Conservation (phyloP, 2,329 filamentous ascomycete genomes). For the Colletotrichum theobromicola region DNA sequence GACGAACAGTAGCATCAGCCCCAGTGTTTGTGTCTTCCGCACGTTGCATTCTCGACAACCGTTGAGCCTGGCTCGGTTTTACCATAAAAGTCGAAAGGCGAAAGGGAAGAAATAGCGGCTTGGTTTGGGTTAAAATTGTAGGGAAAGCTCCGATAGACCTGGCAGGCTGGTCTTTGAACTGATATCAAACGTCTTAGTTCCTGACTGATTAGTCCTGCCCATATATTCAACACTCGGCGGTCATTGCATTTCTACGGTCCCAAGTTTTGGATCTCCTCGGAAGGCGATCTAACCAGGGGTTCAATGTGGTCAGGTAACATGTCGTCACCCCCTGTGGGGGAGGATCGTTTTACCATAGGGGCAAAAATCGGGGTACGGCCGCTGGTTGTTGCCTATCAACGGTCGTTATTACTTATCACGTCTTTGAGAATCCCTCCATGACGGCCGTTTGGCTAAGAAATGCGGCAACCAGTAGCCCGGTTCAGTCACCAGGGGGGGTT, state of each 20-base stretch:
- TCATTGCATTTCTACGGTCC: not conserved
- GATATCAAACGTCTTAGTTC: rapidly evolving
- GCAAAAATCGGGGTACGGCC: not conserved
- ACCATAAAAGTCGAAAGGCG: not conserved
- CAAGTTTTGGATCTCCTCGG: not conserved
- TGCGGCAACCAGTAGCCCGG: not conserved
- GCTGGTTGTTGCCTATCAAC: not conserved
- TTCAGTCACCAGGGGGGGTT: not conserved
- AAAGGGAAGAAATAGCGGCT: not conserved
- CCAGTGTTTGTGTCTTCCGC: not conserved
- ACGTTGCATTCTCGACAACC: not conserved
- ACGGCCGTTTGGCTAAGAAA: not conserved
- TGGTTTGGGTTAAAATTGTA: not conserved
- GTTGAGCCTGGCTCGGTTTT: not conserved
- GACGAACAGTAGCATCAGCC: not conserved
- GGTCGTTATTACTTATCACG: not conserved
- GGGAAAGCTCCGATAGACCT: not conserved
- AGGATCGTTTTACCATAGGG: not conserved
- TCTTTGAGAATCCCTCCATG: not conserved
- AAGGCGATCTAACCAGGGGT: not conserved
- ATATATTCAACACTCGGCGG: rapidly evolving
- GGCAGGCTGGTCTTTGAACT: no score
- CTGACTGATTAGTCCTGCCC: rapidly evolving
- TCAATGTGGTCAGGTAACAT: not conserved
- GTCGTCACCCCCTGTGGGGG: not conserved